phyloP scores from a whole-genome alignment of 2,329 filamentous ascomycete species.

The Beauveria scarabaeidicola region DNA sequence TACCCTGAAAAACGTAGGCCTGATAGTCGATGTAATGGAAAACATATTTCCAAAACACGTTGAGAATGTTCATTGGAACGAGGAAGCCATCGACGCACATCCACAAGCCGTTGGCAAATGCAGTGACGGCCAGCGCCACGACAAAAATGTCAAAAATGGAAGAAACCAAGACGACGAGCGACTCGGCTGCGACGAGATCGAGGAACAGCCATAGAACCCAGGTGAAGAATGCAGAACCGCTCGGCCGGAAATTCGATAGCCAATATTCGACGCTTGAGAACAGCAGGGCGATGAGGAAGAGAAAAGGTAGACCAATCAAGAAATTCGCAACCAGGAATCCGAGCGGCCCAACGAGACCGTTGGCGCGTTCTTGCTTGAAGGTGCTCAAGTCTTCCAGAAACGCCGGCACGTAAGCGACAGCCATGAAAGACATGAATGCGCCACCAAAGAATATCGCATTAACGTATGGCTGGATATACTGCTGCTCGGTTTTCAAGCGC shows the following conservation, averaged over 20 bases:
- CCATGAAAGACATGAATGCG: slow-evolving; percentile 74
- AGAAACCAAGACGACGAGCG: slow-evolving; percentile 68
- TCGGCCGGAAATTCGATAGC: slow-evolving; percentile 66
- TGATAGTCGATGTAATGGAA: slow-evolving; percentile 89
- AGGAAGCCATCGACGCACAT: slow-evolving; percentile 82
- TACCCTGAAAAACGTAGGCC: slow-evolving; percentile 77
- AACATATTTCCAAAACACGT: slow-evolving; percentile 78
- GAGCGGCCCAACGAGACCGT: slow-evolving; percentile 69
- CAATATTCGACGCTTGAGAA: slow-evolving; percentile 74
- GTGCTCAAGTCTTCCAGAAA: slow-evolving; percentile 70
- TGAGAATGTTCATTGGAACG: slow-evolving; percentile 62
- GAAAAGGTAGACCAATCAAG: slow-evolving; percentile 69
- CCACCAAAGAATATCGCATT: slow-evolving; percentile 74
- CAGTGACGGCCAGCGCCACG: slow-evolving; percentile 66
- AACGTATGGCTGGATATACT: slow-evolving; percentile 70
- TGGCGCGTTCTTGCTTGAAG: slow-evolving; percentile 69
- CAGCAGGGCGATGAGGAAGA: slow-evolving; percentile 68
- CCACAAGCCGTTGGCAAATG: slow-evolving; percentile 84
- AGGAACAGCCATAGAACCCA: slow-evolving; percentile 82
- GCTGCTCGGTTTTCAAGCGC: slow-evolving; percentile 57
- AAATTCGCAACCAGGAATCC: slow-evolving; percentile 74
- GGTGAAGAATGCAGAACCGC: slow-evolving; percentile 58
- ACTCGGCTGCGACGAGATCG: slow-evolving; percentile 73
- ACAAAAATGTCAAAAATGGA: slow-evolving; percentile 72
- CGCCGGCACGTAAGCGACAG: slow-evolving; percentile 75